phyloP scores from a whole-genome alignment of 345 rosid genomes.

The Populus euphratica region DNA sequence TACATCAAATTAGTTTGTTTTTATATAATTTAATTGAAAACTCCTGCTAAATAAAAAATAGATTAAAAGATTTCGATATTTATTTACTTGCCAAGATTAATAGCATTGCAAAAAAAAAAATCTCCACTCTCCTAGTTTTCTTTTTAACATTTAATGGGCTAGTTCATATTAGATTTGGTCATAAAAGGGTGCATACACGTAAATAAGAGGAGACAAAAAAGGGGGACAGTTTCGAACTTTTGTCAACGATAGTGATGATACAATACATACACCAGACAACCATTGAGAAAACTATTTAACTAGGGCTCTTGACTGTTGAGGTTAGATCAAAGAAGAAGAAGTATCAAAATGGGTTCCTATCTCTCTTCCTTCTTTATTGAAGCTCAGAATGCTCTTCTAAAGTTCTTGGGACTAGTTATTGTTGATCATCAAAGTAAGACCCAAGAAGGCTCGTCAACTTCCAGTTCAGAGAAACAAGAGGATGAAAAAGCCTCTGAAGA shows the following conservation, averaged over 20 bases:
- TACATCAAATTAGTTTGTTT: too few species aligned
- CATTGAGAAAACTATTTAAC: not conserved
- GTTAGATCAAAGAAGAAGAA: not conserved
- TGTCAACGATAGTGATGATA: not conserved
- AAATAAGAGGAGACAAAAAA: not conserved
- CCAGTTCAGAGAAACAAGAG: not conserved
- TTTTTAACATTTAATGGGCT: too few species aligned
- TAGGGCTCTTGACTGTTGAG: not conserved
- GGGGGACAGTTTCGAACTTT: not conserved
- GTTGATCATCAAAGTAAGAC: not conserved
- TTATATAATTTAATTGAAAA: too few species aligned
- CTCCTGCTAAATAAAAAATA: too few species aligned
- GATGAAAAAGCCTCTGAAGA: not conserved
- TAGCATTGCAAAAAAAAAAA: too few species aligned
- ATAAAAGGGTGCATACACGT: not conserved
- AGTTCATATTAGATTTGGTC: not conserved
- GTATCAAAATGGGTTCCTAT: not conserved
- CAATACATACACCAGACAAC: not conserved
- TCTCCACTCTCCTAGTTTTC: too few species aligned
- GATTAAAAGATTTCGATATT: too few species aligned
- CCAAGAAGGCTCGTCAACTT: not conserved
- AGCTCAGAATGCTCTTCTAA: not conserved
- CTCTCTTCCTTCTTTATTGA: not conserved
- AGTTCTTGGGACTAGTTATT: not conserved
- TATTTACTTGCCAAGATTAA: too few species aligned